phyloP scores from a whole-genome alignment of 371 early-diverging fungal genomes.

The Lichtheimia corymbifera region DNA sequence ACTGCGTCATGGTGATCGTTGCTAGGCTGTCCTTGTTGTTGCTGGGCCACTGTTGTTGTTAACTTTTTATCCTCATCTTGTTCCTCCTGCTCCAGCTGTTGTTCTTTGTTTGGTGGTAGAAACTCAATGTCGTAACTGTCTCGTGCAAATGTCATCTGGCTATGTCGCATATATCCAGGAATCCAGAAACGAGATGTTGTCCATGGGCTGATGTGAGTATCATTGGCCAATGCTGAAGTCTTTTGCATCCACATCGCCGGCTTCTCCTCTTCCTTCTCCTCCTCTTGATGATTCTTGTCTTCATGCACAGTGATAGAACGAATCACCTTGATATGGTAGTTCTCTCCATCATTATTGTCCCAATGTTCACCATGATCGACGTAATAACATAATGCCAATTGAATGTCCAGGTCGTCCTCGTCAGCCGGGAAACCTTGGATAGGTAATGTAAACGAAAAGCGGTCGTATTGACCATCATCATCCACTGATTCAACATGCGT shows the following conservation, averaged over 20 bases:
- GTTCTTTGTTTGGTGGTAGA: not conserved
- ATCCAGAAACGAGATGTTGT: conserved; percentile 8
- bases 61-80: not conserved
- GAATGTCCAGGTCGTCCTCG: not conserved
- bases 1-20: too few species aligned
- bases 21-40: too few species aligned
- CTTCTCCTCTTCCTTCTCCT: not conserved
- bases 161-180: not conserved
- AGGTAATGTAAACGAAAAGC: conserved; percentile 23
- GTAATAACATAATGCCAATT: conserved; percentile 40
- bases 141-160: too few species aligned
- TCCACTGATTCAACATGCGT: conserved; percentile 43
- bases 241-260: not conserved
- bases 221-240: not conserved
- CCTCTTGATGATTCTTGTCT: not conserved
- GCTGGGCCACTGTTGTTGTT: not conserved
- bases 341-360: conserved; percentile 79
- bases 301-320: not conserved
- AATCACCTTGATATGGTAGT: conserved; percentile 56
- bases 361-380: conserved; percentile 69
- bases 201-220: conserved; percentile 5
- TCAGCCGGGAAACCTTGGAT: not conserved
- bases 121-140: not conserved
- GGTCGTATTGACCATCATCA: conserved; percentile 29
- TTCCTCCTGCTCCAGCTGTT: not conserved